Conservation (phyloP, 139 green algal species). For the Tetraselmis chui region DNA sequence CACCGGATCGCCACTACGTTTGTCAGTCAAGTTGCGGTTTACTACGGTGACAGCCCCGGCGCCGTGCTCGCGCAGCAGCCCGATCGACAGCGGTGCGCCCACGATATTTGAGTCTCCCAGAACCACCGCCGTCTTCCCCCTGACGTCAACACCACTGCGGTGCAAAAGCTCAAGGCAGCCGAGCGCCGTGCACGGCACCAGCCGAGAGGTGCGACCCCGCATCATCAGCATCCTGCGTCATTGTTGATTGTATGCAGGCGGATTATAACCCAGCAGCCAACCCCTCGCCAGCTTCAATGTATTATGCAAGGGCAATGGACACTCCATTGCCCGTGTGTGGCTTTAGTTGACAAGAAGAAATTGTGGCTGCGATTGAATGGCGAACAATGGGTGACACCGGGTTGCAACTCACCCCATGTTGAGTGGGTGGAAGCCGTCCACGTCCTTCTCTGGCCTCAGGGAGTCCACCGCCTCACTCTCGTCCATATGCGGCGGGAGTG, state of each 20-base stretch:
- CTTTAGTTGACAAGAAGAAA: too few species aligned
- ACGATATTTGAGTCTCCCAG: conserved; percentile 92
- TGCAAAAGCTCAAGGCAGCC: conserved; percentile 91
- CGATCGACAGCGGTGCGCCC: conserved; percentile 72
- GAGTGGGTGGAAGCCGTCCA: conserved; percentile 90
- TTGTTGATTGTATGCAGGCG: too few species aligned
- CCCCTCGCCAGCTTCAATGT: too few species aligned
- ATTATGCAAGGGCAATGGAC: too few species aligned
- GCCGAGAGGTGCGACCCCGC: neutral
- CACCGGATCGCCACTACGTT: too few species aligned
- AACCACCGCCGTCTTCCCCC: conserved; percentile 74
- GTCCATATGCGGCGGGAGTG: conserved; percentile 19
- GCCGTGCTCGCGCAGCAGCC: conserved; percentile 64
- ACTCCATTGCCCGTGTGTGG: too few species aligned
- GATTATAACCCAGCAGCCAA: too few species aligned
- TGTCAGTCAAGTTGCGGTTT: conserved; percentile 25
- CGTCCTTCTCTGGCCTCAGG: conserved; percentile 87
- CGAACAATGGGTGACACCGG: too few species aligned
- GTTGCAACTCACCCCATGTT: conserved; percentile 68
- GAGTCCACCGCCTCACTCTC: conserved; percentile 58
- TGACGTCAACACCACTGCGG: conserved; percentile 42
- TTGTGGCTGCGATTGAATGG: too few species aligned
- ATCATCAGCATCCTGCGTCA: neutral
- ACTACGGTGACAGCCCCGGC: conserved; percentile 71
- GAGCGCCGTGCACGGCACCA: conserved; percentile 17